Evolutionary conservation across 495 filamentous ascomycete genomes (phyloP), one percentile per base, ranked within the genome.

Genomic region (Aspergillus biplanus): DNA sequence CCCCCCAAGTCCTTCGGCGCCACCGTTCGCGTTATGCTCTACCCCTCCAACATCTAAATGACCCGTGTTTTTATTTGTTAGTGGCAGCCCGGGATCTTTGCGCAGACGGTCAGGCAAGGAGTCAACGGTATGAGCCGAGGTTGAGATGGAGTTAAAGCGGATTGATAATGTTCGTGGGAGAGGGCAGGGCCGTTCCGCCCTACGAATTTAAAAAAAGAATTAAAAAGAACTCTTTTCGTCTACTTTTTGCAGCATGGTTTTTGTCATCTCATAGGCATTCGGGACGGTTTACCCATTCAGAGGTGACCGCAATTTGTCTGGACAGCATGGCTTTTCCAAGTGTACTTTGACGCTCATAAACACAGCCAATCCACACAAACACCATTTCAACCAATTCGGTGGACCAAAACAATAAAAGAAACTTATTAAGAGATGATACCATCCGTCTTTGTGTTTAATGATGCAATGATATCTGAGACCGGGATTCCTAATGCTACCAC

Each of bases 11-110:
- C 91, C 75, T 97, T 99, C 85, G 95, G 96, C 79, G 95, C 93
- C 71, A 91, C 92, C 70, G 90, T 98, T 80, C 87, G 96, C 78
- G 88, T 99, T 79, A 98, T 99, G 95, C 87, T 99, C 78, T 99
- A 98, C 86, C 95, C 95, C 82, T 97, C 79, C 74, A 78, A 75
- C 76, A 78, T 81, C 73, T 78, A 79, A 76, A 78, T 49, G 63
- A 61, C 63, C 52, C 65, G 67, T 71, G 71, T 70, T 74, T 70
- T 68, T 67, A 67, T 73, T 68, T 72, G 67, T 72, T 71, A 74
- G 75, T 75, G 74, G 55, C 59, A 70, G 69, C 74, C 76, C 70
- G 70, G 68, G 64, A 72, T 74, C 68, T 78, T 74, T 73, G 75
- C 74, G 71, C 75, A 75, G 73, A 76, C 70, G 66, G 73, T 72